phyloP scores from a whole-genome alignment of 257 asterid genomes.

The Jasminum sambac region DNA sequence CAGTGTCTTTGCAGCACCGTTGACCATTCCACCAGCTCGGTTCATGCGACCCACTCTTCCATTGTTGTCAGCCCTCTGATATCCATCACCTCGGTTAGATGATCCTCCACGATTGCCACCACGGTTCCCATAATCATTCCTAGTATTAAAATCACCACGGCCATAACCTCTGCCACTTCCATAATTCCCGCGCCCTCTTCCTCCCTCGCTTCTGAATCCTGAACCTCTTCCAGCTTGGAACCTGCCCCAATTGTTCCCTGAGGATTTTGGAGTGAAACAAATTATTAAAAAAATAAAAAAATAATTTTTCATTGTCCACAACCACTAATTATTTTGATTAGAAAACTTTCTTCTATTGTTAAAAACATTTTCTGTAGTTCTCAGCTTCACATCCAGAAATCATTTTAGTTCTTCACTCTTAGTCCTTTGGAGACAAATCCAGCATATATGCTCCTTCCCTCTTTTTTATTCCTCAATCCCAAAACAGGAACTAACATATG shows the following conservation, averaged over 20 bases:
- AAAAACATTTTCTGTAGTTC: too few relatives aligned
- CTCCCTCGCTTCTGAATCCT: conserved; percentile 52
- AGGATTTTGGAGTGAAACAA: not conserved
- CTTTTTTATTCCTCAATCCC: not conserved
- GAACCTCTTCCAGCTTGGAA: conserved; percentile 56
- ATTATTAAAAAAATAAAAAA: too few relatives aligned
- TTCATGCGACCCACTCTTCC: conserved; percentile 49
- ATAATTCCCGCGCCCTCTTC: conserved; percentile 73
- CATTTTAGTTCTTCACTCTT: not conserved
- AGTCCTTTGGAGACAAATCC: not conserved
- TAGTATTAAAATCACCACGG: conserved; percentile 56
- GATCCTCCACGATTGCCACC: conserved; percentile 69
- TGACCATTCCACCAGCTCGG: conserved; percentile 53
- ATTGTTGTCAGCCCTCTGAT: conserved; percentile 47
- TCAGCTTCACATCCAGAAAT: too few relatives aligned
- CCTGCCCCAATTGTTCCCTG: conserved; percentile 48
- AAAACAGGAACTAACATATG: not conserved
- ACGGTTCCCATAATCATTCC: conserved; percentile 59
- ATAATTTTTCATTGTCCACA: too few relatives aligned
- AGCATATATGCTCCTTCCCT: not conserved
- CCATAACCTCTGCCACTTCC: conserved; percentile 66
- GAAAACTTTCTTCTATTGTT: too few relatives aligned
- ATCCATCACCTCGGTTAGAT: conserved; percentile 62
- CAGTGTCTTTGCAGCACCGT: conserved; percentile 50
- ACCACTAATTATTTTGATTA: not conserved